These are phyloP conservation scores for Psidium guajava DNA, from an alignment of 345 rosid genomes.

Conservation along the genomic window DNA sequence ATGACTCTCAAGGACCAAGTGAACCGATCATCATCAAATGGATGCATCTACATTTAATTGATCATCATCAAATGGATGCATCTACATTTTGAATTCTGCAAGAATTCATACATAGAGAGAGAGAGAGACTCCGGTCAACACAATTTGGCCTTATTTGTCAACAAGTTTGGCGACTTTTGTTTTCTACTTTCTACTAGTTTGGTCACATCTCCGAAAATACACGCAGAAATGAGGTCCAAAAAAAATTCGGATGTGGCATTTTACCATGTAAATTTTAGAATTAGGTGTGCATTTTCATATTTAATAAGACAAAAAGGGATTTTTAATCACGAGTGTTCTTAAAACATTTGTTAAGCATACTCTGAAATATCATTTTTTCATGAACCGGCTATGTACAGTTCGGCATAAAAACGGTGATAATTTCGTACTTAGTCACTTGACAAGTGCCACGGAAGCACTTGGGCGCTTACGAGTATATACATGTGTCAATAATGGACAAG, in stretches of 20 bases:
- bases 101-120: neutral
- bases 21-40: neutral
- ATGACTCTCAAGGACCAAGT: neutral
- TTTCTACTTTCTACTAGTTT: neutral
- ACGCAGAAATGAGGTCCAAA: neutral
- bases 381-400: neutral
- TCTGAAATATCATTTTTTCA: neutral
- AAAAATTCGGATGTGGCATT: neutral
- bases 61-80: neutral
- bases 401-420: neutral
- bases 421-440: neutral
- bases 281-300: neutral
- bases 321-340: neutral
- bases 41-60: neutral
- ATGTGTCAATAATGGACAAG: too few relatives aligned
- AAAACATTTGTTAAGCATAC: neutral
- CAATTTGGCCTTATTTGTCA: neutral
- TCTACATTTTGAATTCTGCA: neutral
- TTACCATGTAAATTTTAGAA: neutral
- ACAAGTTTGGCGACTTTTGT: neutral
- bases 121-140: neutral
- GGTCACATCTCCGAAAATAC: neutral
- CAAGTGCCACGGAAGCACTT: neutral
- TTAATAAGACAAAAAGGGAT: neutral
- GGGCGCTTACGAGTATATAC: too few relatives aligned